Evolutionary conservation across 768 basidiomycete species (phyloP).

Genomic region (Saitozyma sp.): DNA sequence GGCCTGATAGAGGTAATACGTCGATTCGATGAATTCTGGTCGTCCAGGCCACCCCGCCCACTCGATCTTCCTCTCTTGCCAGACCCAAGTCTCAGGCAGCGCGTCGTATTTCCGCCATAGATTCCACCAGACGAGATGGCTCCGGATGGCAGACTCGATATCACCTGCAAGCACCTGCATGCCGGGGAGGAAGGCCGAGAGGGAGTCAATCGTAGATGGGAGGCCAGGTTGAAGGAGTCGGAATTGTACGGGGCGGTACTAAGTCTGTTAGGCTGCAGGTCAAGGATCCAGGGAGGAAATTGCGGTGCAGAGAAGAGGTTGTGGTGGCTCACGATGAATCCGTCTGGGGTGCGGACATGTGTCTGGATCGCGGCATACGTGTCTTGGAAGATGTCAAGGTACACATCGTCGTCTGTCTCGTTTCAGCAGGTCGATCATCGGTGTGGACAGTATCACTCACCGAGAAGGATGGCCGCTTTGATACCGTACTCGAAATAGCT

Average conservation of each 20-base stretch:
- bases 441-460: slow-evolving; percentile 12
- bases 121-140: slow-evolving; percentile 92
- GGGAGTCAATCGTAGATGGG: slow-evolving; percentile 81
- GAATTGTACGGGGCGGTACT: slow-evolving; percentile 88
- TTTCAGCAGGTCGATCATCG: neutral
- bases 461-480: slow-evolving; percentile 46
- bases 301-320: neutral
- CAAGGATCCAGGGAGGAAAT: too few relatives aligned
- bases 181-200: slow-evolving; percentile 98
- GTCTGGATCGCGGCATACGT: slow-evolving; percentile 81
- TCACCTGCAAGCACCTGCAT: slow-evolving; percentile 68
- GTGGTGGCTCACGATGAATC: slow-evolving; percentile 71
- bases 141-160: slow-evolving; percentile 82
- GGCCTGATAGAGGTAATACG: slow-evolving; percentile 93
- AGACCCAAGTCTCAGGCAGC: slow-evolving; percentile 89
- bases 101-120: slow-evolving; percentile 84
- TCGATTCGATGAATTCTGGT: slow-evolving; percentile 88
- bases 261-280: neutral
- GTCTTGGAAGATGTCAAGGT: slow-evolving; percentile 80
- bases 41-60: slow-evolving; percentile 52
- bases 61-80: slow-evolving; percentile 57
- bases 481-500: slow-evolving; percentile 75
- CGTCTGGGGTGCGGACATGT: slow-evolving; percentile 75
- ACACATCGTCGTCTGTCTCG: slow-evolving; percentile 68
- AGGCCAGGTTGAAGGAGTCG: slow-evolving; percentile 66